phyloP scores from a whole-genome alignment of 2,329 filamentous ascomycete genomes.

The Pseudocercospora vitis region DNA sequence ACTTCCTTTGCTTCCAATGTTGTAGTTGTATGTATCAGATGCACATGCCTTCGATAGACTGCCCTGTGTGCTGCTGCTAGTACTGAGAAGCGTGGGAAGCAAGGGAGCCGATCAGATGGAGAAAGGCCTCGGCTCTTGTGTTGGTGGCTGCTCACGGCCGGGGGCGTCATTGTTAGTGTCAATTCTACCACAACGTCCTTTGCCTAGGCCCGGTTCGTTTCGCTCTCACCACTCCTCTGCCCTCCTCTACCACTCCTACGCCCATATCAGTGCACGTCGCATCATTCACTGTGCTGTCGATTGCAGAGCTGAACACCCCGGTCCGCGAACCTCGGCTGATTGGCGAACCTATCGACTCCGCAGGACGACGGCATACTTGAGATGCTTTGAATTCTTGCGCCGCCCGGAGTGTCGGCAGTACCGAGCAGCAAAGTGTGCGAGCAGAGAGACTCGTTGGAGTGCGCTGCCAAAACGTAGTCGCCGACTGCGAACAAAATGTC shows the following conservation, averaged over 20 bases:
- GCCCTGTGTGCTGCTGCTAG: too few species aligned
- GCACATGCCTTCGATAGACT: not conserved
- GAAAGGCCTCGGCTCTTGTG: not conserved
- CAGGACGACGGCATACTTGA: slow-evolving; percentile 18
- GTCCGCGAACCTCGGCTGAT: slow-evolving; percentile 2
- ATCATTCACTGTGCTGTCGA: not conserved
- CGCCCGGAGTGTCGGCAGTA: not conserved
- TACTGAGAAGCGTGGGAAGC: not conserved
- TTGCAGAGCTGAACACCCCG: not conserved
- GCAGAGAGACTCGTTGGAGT: not conserved
- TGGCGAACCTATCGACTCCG: slow-evolving; percentile 14
- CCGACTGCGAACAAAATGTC: slow-evolving; percentile 13
- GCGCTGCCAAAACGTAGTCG: not conserved
- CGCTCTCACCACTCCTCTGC: not conserved
- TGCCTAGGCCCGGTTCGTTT: not conserved
- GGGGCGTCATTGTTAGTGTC: not conserved
- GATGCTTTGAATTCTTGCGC: slow-evolving; percentile 14
- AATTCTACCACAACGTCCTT: not conserved
- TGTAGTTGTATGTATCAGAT: too few species aligned
- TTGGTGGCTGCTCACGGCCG: not conserved
- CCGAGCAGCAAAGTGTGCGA: not conserved
- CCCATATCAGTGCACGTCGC: not conserved
- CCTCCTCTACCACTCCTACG: not conserved
- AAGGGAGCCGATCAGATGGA: not conserved
- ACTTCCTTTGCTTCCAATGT: not conserved